phyloP scores from a whole-genome alignment of 73 alveolate species.

The Durusdinium trenchii region DNA sequence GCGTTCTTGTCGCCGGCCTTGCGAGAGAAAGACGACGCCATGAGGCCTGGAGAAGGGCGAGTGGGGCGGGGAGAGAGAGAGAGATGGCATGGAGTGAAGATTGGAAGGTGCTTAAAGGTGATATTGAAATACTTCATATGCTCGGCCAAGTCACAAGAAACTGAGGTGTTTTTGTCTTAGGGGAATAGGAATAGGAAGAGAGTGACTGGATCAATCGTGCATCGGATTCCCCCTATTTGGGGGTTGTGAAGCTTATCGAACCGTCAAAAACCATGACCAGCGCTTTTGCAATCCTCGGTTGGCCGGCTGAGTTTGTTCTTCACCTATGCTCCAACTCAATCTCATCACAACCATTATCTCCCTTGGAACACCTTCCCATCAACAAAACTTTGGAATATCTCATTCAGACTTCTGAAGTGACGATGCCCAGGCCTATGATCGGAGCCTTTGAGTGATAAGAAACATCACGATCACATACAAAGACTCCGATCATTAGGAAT shows the following conservation, averaged over 20 bases:
- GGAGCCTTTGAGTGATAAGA: background rate
- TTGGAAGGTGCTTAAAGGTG: background rate
- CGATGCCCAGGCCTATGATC: background rate
- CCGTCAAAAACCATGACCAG: background rate
- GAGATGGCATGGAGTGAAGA: no score
- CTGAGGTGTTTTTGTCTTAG: background rate
- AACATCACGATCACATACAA: no score
- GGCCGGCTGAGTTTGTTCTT: background rate
- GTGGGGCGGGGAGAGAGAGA: background rate
- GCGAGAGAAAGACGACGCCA: background rate
- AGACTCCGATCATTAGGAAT: background rate
- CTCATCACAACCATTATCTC: no score
- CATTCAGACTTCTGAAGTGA: background rate
- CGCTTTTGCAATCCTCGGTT: background rate
- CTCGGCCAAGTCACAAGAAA: background rate
- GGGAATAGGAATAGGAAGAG: background rate
- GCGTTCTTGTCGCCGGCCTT: constrained; percentile 25
- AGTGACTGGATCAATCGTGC: background rate
- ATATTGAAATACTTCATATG: background rate
- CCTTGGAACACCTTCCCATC: background rate
- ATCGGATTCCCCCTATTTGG: background rate
- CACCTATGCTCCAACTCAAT: background rate
- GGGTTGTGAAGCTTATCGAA: background rate
- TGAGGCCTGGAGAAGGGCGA: background rate
- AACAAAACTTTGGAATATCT: background rate